Percentiles rank a stretch among this genome's conserved stretches.
These are phyloP conservation scores for Mycosphaerella arachidis DNA, from an alignment of 2,329 filamentous ascomycete genomes.

Conservation along the genomic window DNA sequence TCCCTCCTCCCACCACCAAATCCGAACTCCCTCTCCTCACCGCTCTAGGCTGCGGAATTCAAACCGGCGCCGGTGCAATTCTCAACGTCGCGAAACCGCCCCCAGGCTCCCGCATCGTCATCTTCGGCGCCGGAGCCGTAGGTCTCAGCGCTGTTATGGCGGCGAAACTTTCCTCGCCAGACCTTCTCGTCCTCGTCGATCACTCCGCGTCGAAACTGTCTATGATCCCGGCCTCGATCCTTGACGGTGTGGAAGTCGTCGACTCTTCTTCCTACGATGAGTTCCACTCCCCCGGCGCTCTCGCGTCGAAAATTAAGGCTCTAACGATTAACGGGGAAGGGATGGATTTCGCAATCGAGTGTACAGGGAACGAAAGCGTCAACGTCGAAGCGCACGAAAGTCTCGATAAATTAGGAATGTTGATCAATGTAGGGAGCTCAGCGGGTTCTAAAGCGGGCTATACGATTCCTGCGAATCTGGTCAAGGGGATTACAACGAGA, in stretches of 20 bases:
- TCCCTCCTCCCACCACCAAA: conserved; percentile 2
- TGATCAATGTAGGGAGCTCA: conserved; percentile 20
- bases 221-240: conserved; percentile 15
- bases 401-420: conserved; percentile 18
- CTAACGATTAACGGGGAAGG: conserved; percentile 14
- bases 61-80: conserved; percentile 24
- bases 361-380: conserved; percentile 19
- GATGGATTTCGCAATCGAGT: conserved; percentile 20
- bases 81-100: conserved; percentile 19
- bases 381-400: conserved; percentile 12
- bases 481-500: conserved; percentile 17
- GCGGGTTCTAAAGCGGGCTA: conserved; percentile 13
- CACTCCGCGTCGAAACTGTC: conserved; percentile 19
- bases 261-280: conserved; percentile 3
- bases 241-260: conserved; percentile 11
- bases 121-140: conserved; percentile 23
- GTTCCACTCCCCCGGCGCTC: conserved; percentile 1
- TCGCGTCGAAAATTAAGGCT: conserved; percentile 11
- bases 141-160: conserved; percentile 22
- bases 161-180: conserved; percentile 8
- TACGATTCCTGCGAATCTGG: conserved; percentile 13
- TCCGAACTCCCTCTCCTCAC: conserved; percentile 22
- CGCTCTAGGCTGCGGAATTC: conserved; percentile 22
- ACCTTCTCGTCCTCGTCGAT: conserved; percentile 18
- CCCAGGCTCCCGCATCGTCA: conserved; percentile 13